Base-by-base conservation (phyloP, 768 basidiomycete genomes). In the Serendipita indica region DNA sequence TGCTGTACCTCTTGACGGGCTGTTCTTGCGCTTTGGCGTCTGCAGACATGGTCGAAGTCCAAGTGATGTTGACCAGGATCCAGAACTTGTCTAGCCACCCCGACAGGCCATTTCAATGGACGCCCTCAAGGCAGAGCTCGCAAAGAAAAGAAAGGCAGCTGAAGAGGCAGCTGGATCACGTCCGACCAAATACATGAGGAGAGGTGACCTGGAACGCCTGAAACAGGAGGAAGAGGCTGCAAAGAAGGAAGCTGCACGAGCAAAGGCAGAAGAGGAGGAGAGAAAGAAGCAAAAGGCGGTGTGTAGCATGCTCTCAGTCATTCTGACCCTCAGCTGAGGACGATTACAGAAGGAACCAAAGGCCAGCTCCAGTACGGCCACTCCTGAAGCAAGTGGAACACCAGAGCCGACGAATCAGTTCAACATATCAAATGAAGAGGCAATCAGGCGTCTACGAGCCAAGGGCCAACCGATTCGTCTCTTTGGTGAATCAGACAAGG, bases 401-500 rank as follows among this genome's bases (percentile, higher is more conserved):
- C 76, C 75, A 0, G 80, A 82, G 63, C 71, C 75, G 6, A 43
- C 58, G 7, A 57, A 68, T 70, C 67, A 69, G 3, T 97, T 93
- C 74, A 92, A 92, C 67, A 85, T 98, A 58, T 89, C 93, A 1
- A 89, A 92, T 59, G 86, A 92, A 61, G 96, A 99, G 66, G 89
- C 87, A 12, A 76, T 92, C 59, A 84, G 89, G 6, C 80, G 96
- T 20, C 79, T 99, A 13, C 83, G 96, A 45, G 74, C 79, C 25
- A 94, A 96, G 67, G 90, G 88, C 22, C 93, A 98, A 67, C 96
- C 96, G 3, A 87, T 98, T 62, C 81, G 91, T 28, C 73, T 99
- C 6, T 99, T 99, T 66, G 96, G 84, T 32, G 96, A 99, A 69
- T 82, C 84, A 0, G 96, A 99, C 73, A 90, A 92, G 72, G 96